These are phyloP conservation scores for Pneumocystis murina DNA, from an alignment of 1,139 yeast genomes.

Conservation along the genomic window DNA sequence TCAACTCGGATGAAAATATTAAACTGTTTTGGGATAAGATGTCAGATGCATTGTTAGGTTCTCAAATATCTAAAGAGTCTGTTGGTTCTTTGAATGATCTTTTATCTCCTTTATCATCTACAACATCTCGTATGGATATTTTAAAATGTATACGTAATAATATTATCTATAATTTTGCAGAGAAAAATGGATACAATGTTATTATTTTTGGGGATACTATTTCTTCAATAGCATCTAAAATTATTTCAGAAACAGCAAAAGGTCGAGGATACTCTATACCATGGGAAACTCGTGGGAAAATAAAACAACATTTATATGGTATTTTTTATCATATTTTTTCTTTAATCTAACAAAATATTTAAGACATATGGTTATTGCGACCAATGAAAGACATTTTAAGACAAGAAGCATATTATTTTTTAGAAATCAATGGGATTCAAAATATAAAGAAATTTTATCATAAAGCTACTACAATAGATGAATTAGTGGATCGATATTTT, in stretches of 20 bases:
- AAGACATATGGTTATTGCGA: slow-evolving; percentile 25
- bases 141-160: not conserved
- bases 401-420: slow-evolving; percentile 9
- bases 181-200: slow-evolving; percentile 34
- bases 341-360: not conserved
- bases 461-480: slow-evolving; percentile 36
- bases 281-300: slow-evolving; percentile 32
- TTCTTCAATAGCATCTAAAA: slow-evolving; percentile 70
- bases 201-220: slow-evolving; percentile 63
- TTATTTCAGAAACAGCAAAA: slow-evolving; percentile 66
- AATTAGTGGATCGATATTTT: slow-evolving; percentile 62
- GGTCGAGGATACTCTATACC: slow-evolving; percentile 72
- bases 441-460: not conserved
- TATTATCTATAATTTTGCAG: slow-evolving; percentile 28
- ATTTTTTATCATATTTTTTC: not conserved
- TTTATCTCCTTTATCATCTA: not conserved
- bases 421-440: slow-evolving; percentile 1
- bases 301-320: slow-evolving; percentile 16
- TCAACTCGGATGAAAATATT: not conserved
- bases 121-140: not conserved
- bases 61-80: not conserved
- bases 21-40: not conserved
- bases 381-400: slow-evolving; percentile 63
- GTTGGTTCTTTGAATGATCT: not conserved
- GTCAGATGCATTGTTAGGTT: not conserved